phyloP scores from a whole-genome alignment of 441 rosid species.

The Erysimum cheiri region DNA sequence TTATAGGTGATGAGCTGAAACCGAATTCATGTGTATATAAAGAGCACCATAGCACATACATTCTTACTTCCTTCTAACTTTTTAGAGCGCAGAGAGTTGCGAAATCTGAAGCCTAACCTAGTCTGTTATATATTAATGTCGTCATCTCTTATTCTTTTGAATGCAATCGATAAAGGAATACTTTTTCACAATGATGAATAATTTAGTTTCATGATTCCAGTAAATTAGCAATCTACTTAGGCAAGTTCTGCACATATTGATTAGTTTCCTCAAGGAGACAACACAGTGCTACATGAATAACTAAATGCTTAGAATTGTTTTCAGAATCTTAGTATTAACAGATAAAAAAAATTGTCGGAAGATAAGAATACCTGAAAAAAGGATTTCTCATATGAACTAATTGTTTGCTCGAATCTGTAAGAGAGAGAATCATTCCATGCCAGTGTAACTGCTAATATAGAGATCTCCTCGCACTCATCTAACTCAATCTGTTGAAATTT shows the following conservation, averaged over 20 bases:
- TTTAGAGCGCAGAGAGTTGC: background rate
- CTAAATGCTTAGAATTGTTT: background rate
- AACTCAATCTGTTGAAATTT: constrained; percentile 75
- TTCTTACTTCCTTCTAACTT: background rate
- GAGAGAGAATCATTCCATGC: constrained; percentile 75
- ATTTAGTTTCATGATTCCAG: background rate
- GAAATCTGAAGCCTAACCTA: background rate
- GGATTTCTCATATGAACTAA: constrained; percentile 67
- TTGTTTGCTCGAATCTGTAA: constrained; percentile 63
- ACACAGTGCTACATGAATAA: constrained; percentile 6
- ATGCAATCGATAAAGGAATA: background rate
- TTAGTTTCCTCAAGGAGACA: constrained; percentile 4
- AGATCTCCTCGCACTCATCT: constrained; percentile 69
- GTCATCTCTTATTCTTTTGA: background rate
- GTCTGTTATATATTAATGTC: background rate
- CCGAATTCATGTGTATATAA: background rate
- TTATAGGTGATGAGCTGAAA: background rate
- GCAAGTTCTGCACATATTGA: constrained; percentile 7
- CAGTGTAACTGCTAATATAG: constrained; percentile 77
- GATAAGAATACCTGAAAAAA: constrained; percentile 61
- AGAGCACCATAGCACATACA: background rate
- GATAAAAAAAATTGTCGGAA: background rate
- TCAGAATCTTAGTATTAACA: background rate
- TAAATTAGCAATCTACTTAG: background rate
- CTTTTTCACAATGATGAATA: background rate